Conservation (phyloP, 2,329 filamentous ascomycete species). For the Seiridium unicorne region DNA sequence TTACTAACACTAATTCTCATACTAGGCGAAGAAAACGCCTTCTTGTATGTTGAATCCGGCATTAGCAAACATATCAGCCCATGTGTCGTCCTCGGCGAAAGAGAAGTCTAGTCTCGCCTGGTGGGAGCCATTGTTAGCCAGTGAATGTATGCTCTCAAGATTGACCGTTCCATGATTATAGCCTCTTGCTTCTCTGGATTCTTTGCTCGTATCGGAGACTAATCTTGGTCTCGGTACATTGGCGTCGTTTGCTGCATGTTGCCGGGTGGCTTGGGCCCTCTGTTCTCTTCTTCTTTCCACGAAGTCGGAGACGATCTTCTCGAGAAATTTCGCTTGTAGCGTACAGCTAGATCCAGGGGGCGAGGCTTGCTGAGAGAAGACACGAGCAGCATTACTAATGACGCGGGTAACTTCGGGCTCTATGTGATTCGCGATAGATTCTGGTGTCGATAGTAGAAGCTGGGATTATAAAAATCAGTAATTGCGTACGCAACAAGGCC, state of each 20-base stretch:
- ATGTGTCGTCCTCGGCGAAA: background rate
- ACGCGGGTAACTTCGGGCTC: background rate
- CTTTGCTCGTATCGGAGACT: background rate
- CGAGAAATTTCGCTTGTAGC: slow-evolving; percentile 2
- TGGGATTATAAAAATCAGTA: background rate
- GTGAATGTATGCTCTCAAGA: background rate
- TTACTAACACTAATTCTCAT: background rate
- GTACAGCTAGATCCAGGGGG: background rate
- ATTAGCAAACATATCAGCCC: slow-evolving; percentile 1
- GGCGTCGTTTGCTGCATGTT: background rate
- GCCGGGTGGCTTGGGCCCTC: background rate
- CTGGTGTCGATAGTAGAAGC: slow-evolving; percentile 1
- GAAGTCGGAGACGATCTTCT: background rate
- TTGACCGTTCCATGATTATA: background rate
- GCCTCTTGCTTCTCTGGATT: no score
- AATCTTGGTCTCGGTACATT: background rate
- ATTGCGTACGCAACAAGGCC: no score
- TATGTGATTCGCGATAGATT: background rate
- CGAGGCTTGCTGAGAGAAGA: background rate
- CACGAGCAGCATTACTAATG: background rate
- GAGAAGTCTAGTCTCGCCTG: background rate
- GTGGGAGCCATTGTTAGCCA: background rate
- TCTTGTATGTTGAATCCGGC: background rate
- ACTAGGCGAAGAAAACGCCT: background rate
- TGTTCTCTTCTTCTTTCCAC: background rate